Percentiles rank a stretch among this genome's conserved stretches.
Conservation (phyloP, 2,329 filamentous ascomycete species). For the Nannizzia gypsea region DNA sequence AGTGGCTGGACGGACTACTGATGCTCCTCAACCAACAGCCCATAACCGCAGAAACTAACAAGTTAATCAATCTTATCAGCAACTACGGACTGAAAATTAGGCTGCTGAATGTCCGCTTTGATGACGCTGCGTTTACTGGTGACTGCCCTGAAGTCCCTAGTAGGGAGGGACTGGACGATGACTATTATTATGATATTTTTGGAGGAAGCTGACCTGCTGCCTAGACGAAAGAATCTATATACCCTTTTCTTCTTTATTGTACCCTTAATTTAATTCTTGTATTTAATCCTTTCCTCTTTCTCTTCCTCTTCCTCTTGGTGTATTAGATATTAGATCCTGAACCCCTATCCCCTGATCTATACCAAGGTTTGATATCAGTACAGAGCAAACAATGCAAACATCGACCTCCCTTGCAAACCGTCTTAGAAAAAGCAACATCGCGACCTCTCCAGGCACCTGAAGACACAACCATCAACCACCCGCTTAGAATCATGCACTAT, state of each 20-base stretch:
- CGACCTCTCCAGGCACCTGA: not conserved
- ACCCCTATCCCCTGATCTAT: not conserved
- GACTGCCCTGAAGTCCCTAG: constrained; percentile 67
- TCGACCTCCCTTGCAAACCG: not conserved
- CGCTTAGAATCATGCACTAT: not conserved
- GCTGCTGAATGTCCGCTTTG: constrained; percentile 78
- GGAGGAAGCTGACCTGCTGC: constrained; percentile 24
- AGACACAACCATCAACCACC: not conserved
- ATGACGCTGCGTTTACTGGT: constrained; percentile 59
- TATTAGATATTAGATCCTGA: not conserved
- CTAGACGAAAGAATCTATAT: not conserved
- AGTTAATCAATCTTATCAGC: constrained; percentile 70
- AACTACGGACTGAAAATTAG: constrained; percentile 90
- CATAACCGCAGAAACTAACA: constrained; percentile 92
- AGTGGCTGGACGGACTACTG: constrained; percentile 90
- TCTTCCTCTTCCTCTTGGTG: constrained; percentile 3
- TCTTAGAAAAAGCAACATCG: not conserved
- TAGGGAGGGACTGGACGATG: constrained; percentile 74
- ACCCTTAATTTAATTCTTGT: not conserved
- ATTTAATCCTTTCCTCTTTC: not conserved
- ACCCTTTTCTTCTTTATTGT: constrained; percentile 4
- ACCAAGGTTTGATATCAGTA: not conserved
- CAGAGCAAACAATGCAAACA: constrained; percentile 5
- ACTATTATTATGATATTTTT: constrained; percentile 81
- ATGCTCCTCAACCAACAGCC: constrained; percentile 93